Base-by-base conservation (phyloP, 495 filamentous ascomycete species). In the Trichoderma virens region DNA sequence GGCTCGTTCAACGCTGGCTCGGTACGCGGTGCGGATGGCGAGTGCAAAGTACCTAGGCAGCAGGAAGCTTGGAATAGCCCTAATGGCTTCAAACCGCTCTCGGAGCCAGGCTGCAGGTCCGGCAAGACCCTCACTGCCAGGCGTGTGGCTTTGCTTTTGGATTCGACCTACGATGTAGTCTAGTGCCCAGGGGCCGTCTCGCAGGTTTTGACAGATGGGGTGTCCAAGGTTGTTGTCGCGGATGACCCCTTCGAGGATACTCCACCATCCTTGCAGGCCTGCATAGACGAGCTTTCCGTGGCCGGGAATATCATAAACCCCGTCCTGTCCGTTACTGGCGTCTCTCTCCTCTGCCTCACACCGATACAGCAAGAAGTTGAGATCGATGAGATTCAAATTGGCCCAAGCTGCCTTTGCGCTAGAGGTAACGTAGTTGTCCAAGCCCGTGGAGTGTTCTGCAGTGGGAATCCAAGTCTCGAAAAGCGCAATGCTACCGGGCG, bases 261-360 rank as follows among this genome's bases (percentile, higher is more conserved):
- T 97, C 94, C 93, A 97, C 94, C 94, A 99, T 16, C 95, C 95
- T 73, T 99, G 95, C 31, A 99, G 82, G 56, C 95, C 95, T 64
- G 95, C 93, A 74, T 99, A 99, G 20, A 97, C 90, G 47, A 97
- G 80, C 59, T 89, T 81, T 4, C 93, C 95, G 69, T 90, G 78
- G 0, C 86, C 85, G 11, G 95, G 94, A 67, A 99, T 90, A 59
- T 79, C 83, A 73, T 98, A 99, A 0, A 87, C 86, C 1, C 95
- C 95, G 77, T 98, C 90, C 65, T 85, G 82, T 9, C 90, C 90
- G 28, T 82, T 81, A 64, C 89, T 96, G 1, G 81, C 85, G 65
- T 95, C 93, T 56, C 84, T 83, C 73, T 99, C 95, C 74, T 99
- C 95, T 20, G 92, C 83, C 62, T 98, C 95, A 67, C 90, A 96